Base-by-base conservation (phyloP, 345 rosid species). In the Citrus sp. region DNA sequence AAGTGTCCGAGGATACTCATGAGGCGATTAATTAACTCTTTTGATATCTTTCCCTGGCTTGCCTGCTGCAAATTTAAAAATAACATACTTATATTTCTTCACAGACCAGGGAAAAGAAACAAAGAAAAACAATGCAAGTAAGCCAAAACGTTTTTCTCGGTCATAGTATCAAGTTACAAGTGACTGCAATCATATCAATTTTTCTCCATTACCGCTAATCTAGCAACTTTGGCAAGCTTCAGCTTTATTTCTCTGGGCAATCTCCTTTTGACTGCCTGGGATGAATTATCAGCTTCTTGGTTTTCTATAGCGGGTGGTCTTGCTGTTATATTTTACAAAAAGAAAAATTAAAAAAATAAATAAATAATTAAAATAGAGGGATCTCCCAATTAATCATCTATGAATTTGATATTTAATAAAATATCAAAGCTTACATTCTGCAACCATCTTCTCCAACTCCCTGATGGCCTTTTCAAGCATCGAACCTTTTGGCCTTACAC, bases 1-100 rank as follows among this genome's bases (percentile, higher is more conserved):
- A 92, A 72, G 84, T 95, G 97, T 81, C 99, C 98, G 19, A 95
- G 93, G 81, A 90, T 92, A 77, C 94, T 83, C 94, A 91, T 91
- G 59, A 95, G 94, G 83, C 94, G 98, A 83, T 79, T 91, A 73
- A 93, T 73, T 71, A 95, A 87, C 84, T 95, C 99, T 82, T 82
- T 88, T 28, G 99, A 85, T 82, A 95, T 76, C 78, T 86, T 88
- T 54, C 97, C 98, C 78, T 95, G 92, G 84, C 87, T 90, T 38
- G 94, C 92, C 84, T 89, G 97, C 91, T 81, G 82, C 82, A 65
- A 76, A 70, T 75, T 82, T 77, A 42, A 40, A 46, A 32, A 70
- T 14, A n/a, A 65, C 1, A 70, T 82, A 73, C 32, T 49, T 51
- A 72, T 12, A 51, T 69, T 70, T 76, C 60, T 63, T 78, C 32